A percentile compares a stretch with the other conserved stretches of the same genome.
phyloP scores from a whole-genome alignment of 768 basidiomycete genomes.

The Kwoniella heveanensis region DNA sequence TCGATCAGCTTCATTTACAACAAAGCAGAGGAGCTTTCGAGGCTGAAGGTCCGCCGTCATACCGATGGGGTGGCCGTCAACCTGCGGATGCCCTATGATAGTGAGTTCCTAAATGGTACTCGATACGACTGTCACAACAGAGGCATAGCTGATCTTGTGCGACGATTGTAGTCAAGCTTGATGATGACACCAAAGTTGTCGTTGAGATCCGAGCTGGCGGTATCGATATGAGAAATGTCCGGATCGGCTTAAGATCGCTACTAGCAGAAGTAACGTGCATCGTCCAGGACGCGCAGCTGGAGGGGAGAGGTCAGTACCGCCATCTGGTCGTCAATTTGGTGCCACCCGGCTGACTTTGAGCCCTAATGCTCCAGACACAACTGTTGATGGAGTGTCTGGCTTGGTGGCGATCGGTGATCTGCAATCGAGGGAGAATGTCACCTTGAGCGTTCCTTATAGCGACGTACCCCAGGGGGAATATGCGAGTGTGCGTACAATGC shows the following conservation, averaged over 20 bases:
- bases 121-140: not conserved
- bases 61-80: constrained; percentile 66
- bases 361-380: not conserved
- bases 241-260: constrained; percentile 13
- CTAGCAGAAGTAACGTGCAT: constrained; percentile 24
- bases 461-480: constrained; percentile 58
- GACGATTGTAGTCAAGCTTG: constrained; percentile 38
- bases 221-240: constrained; percentile 33
- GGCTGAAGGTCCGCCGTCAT: constrained; percentile 68
- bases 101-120: constrained; percentile 27
- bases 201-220: constrained; percentile 46
- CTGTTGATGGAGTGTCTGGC: not conserved
- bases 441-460: constrained; percentile 49
- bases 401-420: constrained; percentile 21
- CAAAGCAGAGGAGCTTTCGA: constrained; percentile 37
- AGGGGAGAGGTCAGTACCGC: constrained; percentile 19
- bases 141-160: not conserved
- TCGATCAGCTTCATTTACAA: constrained; percentile 28
- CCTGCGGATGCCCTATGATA: constrained; percentile 57
- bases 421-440: constrained; percentile 24
- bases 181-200: constrained; percentile 41
- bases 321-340: no score
- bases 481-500: constrained; percentile 36
- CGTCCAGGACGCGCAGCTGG: constrained; percentile 8
- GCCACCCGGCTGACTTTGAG: no score